These are phyloP conservation scores for Hygrocybe punicea DNA, from an alignment of 768 basidiomycete species.

Conservation along the genomic window DNA sequence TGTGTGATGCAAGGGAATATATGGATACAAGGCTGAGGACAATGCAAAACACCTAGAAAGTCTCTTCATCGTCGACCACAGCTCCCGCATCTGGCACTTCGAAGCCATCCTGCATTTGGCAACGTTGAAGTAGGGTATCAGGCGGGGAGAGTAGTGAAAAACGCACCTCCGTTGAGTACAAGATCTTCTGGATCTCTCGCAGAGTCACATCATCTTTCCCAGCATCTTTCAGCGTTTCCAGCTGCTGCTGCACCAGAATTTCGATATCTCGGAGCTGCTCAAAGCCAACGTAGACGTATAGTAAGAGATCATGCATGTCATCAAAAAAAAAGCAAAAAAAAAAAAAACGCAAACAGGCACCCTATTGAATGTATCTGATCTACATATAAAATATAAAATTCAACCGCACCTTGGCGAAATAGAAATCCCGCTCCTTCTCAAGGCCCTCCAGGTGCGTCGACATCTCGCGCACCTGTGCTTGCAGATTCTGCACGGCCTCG, in stretches of 20 bases:
- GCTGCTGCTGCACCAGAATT: constrained; percentile 80
- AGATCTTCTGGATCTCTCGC: constrained; percentile 81
- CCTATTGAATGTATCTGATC: no score
- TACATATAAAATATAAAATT: no score
- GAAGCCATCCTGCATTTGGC: constrained; percentile 71
- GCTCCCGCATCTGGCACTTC: constrained; percentile 72
- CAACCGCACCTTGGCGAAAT: constrained; percentile 91
- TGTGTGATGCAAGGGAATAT: background rate
- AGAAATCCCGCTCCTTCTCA: constrained; percentile 98
- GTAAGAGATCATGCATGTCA: background rate
- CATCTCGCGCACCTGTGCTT: constrained; percentile 79
- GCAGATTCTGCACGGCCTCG: constrained; percentile 65
- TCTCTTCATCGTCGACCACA: constrained; percentile 75
- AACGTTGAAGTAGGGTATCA: background rate
- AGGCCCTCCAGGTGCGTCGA: constrained; percentile 78
- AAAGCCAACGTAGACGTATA: background rate
- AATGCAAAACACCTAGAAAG: constrained; percentile 42
- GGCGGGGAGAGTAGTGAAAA: background rate
- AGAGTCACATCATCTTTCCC: constrained; percentile 61
- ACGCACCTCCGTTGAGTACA: constrained; percentile 91
- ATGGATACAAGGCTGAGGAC: background rate
- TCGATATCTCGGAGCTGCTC: constrained; percentile 92
- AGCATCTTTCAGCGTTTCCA: constrained; percentile 57
- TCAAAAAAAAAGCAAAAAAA: background rate
- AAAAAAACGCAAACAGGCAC: no score